phyloP scores from a whole-genome alignment of 2,329 filamentous ascomycete species.

The Cladosporium sp. region DNA sequence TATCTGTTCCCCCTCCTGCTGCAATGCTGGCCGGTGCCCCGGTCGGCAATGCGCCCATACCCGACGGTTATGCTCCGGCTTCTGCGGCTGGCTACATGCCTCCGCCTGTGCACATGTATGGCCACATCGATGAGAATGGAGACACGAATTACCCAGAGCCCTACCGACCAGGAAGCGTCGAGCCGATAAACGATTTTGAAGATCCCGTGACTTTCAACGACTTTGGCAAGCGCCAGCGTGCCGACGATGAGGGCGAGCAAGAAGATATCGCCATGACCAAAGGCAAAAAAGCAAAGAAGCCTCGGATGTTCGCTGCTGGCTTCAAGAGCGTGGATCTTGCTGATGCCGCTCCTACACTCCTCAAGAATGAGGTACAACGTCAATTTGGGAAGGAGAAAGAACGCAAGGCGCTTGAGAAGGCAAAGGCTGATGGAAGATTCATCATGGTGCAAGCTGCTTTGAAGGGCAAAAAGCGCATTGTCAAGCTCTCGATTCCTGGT shows the following conservation, averaged over 20 bases:
- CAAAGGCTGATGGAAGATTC: conserved; percentile 45
- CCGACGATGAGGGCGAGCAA: conserved; percentile 28
- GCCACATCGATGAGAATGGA: conserved; percentile 23
- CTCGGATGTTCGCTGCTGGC: conserved; percentile 35
- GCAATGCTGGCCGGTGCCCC: conserved; percentile 32
- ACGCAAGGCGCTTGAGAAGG: conserved; percentile 41
- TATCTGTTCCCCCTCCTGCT: conserved; percentile 31
- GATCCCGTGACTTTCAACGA: conserved; percentile 21
- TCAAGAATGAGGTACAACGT: conserved; percentile 47
- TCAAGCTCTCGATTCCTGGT: conserved; percentile 41
- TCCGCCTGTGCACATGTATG: conserved; percentile 35
- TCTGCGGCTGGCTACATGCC: conserved; percentile 26
- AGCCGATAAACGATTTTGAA: conserved; percentile 33
- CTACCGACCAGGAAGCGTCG: conserved; percentile 35
- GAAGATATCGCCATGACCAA: conserved; percentile 41
- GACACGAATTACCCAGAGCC: conserved; percentile 20
- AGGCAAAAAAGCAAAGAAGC: conserved; percentile 36
- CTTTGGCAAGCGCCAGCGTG: conserved; percentile 25
- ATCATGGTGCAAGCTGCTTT: conserved; percentile 49
- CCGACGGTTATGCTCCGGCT: conserved; percentile 36
- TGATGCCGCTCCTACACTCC: conserved; percentile 28
- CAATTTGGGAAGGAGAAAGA: conserved; percentile 52
- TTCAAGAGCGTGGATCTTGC: conserved; percentile 35
- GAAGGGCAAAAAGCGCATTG: conserved; percentile 46
- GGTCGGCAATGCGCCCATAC: conserved; percentile 9